Evolutionary conservation across 805 yeast genomes (phyloP), one percentile per base, ranked within the genome.

Genomic region (Myxozyma geophila): DNA sequence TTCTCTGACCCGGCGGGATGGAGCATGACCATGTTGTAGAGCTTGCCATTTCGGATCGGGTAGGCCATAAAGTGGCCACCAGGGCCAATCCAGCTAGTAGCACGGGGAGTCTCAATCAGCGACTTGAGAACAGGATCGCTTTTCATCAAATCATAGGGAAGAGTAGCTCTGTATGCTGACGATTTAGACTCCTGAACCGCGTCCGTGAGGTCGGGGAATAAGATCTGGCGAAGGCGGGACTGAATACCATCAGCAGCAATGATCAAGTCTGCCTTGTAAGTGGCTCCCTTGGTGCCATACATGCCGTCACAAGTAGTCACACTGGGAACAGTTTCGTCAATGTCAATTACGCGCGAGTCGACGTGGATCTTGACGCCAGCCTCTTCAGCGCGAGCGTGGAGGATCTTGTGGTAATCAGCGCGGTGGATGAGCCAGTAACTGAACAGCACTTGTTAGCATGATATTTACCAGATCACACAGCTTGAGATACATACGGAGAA

Each of bases 211-310:
- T 55, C 56, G 33, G 64, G 56, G 33, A 60, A 47, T 7, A 60
- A n/a, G 35, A 19, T 12, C 6, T 13, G 23, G n/a, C 62, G 62
- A n/a, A 52, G n/a, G 36, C 33, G 23, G 7, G 67, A 64, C 19
- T 59, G 51, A 23, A 64, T 62, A 15, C 67, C 67, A 40, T 64
- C 67, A n/a, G 67, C 67, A 28, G 58, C 67, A 39, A 64, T 50
- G 21, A 64, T 47, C 4, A 64, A 28, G 51, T 64, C 67, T 8
- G 67, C 60, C 13, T 51, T 40, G 35, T 62, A 63, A 12, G 60
- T 35, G 5, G 35, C 40, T 15, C 47, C 64, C 19, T 33, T 40
- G 13, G 60, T 9, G 15, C 35, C 41, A n/a, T 39, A n/a, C 13
- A 35, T 35, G 1, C 60, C 60, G 50, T 49, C 55, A 15, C 49